Evolutionary conservation across 371 early-diverging fungal species (phyloP).

Genomic region (Coemansia sp.): DNA sequence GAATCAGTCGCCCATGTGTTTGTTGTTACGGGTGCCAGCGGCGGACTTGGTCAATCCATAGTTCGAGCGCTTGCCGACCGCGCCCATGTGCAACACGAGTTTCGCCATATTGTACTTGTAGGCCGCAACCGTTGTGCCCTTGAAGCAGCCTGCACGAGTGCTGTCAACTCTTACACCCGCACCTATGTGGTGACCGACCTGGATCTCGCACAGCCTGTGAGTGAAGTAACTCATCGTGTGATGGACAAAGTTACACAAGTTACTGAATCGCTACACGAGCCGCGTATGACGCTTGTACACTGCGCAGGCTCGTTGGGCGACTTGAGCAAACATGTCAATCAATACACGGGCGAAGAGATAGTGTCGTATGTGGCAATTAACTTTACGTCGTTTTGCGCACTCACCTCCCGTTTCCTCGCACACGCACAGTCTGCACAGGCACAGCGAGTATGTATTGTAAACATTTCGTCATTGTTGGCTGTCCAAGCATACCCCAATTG

Average conservation of each 20-base stretch:
- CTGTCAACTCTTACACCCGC: slow-evolving; percentile 35
- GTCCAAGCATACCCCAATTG: slow-evolving; percentile 74
- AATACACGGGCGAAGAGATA: slow-evolving; percentile 57
- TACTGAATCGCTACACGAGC: slow-evolving; percentile 10
- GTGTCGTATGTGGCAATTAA: slow-evolving; percentile 61
- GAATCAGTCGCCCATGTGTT: slow-evolving; percentile 49
- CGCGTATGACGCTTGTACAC: slow-evolving; percentile 63
- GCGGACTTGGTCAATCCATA: slow-evolving; percentile 74
- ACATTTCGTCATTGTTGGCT: slow-evolving; percentile 83
- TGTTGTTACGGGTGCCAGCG: slow-evolving; percentile 79
- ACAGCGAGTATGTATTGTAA: slow-evolving; percentile 60
- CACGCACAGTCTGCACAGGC: not conserved
- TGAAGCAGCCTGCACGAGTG: slow-evolving; percentile 22
- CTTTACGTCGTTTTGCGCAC: slow-evolving; percentile 55
- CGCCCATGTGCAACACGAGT: slow-evolving; percentile 16
- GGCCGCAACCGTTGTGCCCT: slow-evolving; percentile 55
- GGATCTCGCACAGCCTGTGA: slow-evolving; percentile 34
- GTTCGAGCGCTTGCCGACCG: slow-evolving; percentile 52
- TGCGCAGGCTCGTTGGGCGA: slow-evolving; percentile 83
- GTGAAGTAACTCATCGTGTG: slow-evolving; percentile 1
- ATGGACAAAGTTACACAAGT: slow-evolving; percentile 20
- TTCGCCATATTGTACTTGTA: slow-evolving; percentile 56
- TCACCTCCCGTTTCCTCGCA: slow-evolving; percentile 42
- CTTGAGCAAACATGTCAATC: slow-evolving; percentile 62
- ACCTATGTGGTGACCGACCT: slow-evolving; percentile 28